Evolutionary conservation across 768 basidiomycete genomes (phyloP), one percentile per base, ranked within the genome.

Genomic region (Baorangia bicolor): DNA sequence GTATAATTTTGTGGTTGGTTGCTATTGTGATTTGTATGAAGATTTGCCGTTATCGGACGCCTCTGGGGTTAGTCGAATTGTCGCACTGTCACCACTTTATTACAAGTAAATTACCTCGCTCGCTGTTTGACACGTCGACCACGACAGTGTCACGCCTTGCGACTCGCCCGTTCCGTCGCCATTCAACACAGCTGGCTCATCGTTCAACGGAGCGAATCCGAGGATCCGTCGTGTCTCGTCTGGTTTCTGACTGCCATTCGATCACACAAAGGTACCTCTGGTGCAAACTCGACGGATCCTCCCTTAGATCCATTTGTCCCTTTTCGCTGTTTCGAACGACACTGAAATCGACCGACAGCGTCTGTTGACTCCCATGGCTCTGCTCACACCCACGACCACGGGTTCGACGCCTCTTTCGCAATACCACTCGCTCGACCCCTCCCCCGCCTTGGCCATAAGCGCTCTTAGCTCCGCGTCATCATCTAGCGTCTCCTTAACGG

Each of bases 261-360:
- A 64, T 64, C 71, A 60, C 68, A 64, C 64, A 60, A 66, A 73
- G 67, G 70, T 73, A 73, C 74, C 72, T 73, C 63, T 73, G 70
- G 66, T 70, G 69, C 69, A 67, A 76, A 76, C 78, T 75, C 78
- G 80, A 73, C 80, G 83, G 79, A 81, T 81, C 79, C 77, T 80
- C 78, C 59, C 57, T 55, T 59, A 20, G 47, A 12, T 31, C 44
- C 39, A 28, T 42, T 46, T 16, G 40, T 46, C 43, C 39, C 18
- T 37, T 35, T 47, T 60, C 57, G 25, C 35, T 39, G 34, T 27
- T 50, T 41, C 44, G 43, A 28, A 49, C 61, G 49, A 63, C n/a
- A 50, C 59, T 48, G 46, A 50, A 20, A 41, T 20, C 42, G 46
- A 55, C 51, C 28, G 47, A 35, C 43, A 13, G 2, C 33, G 25